Evolutionary conservation across 257 asterid species (phyloP), one percentile per base, ranked within the genome.

Genomic region (Avicennia marina): DNA sequence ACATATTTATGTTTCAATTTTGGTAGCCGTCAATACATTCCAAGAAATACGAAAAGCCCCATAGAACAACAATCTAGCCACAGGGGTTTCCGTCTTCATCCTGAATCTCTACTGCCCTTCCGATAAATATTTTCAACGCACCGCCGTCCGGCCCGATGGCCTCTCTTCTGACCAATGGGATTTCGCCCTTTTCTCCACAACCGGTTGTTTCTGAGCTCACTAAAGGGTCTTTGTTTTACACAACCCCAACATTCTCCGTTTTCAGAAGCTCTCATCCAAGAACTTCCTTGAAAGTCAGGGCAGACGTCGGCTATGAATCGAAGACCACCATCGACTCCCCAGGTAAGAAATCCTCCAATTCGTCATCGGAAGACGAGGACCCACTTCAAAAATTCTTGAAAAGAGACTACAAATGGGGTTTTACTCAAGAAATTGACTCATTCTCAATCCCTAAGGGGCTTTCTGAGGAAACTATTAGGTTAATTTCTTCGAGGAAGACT

Each of bases 401-500:
- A 62, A 64, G 90, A 27, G 95, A 91, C 33, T 91, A 91, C 36
- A 89, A 83, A 51, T 91, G 88, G 94, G 98, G 98, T 0, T 91
- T 91, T 54, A 76, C 55, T 53, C 85, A 85, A 55, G 86, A 91
- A 41, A 91, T 91, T 34, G 98, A 91, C 56, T 85, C 98, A 0
- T 83, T 88, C 72, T 5, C 95, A n/a, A 78, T 88, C 4, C 98
- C 98, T 0, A 88, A 91, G 70, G 96, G 95, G 39, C 71, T 91
- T 0, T 80, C 95, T 0, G 89, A 86, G 73, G 95, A 86, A 62
- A 88, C 95, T 8, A 42, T 86, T 40, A 77, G 95, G 87, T 74
- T 88, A 13, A 91, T 91, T 65, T 91, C 98, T 58, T 68, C 83
- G 0, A 70, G 86, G 21, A 90, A 87, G 59, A 65, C 70, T 4